phyloP scores from a whole-genome alignment of 2,329 filamentous ascomycete genomes.

The Hymenoscyphus repandus region DNA sequence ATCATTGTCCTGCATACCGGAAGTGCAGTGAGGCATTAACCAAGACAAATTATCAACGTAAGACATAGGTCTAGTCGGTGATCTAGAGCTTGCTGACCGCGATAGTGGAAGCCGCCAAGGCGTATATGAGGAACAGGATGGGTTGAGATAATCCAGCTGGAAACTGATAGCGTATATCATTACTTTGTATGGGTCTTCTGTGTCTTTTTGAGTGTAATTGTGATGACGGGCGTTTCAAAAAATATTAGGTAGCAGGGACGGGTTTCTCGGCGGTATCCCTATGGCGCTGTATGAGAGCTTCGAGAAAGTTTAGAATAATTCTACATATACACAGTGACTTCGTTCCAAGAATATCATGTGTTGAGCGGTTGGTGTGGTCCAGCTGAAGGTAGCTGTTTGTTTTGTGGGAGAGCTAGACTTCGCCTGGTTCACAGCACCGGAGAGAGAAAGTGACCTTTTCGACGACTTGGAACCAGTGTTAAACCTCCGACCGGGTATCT shows the following conservation, averaged over 20 bases:
- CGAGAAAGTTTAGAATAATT: too few species aligned
- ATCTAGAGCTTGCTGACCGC: not conserved
- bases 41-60: slow-evolving; percentile 6
- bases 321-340: too few species aligned
- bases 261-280: not conserved
- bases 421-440: not conserved
- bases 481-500: slow-evolving; percentile 24
- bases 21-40: not conserved
- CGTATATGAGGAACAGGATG: slow-evolving; percentile 4
- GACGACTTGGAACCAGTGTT: not conserved
- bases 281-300: too few species aligned
- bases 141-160: not conserved
- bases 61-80: not conserved
- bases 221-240: too few species aligned
- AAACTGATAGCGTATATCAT: not conserved
- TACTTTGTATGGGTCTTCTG: not conserved
- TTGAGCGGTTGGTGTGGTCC: too few species aligned
- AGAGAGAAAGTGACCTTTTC: not conserved
- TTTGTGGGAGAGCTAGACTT: not conserved
- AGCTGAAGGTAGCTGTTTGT: too few species aligned
- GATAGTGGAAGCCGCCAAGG: slow-evolving; percentile 9
- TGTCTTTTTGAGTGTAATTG: not conserved
- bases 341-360: too few species aligned
- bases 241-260: not conserved
- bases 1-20: not conserved